Evolutionary conservation across 2,329 filamentous ascomycete species (phyloP).

Genomic region (Endoconidiophora polonica): DNA sequence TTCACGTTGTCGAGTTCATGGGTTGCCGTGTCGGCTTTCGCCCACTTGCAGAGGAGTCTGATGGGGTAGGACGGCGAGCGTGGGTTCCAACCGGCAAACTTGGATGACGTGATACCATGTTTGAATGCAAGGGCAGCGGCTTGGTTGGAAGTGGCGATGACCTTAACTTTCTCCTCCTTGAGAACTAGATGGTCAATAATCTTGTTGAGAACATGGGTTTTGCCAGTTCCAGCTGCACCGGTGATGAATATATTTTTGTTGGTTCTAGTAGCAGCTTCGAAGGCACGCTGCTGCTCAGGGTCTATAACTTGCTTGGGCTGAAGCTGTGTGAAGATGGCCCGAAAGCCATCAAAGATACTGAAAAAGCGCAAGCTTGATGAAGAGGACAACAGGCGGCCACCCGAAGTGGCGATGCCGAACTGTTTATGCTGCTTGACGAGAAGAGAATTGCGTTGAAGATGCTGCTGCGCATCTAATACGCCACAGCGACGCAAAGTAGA

Average conservation of each 20-base stretch:
- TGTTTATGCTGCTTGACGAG: too few species aligned
- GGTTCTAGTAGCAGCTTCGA: neutral
- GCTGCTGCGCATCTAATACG: too few species aligned
- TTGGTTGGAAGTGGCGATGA: neutral
- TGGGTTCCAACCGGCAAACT: neutral
- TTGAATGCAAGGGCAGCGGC: neutral
- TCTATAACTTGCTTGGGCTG: neutral
- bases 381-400: too few species aligned
- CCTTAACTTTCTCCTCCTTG: neutral
- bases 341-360: too few species aligned
- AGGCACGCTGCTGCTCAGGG: neutral
- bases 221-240: neutral
- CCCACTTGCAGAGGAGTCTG: neutral
- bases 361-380: too few species aligned
- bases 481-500: too few species aligned
- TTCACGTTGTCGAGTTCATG: neutral
- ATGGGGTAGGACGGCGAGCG: neutral
- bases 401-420: too few species aligned
- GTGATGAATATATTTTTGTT: neutral
- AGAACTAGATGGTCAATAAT: too few species aligned
- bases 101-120: neutral
- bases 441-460: too few species aligned
- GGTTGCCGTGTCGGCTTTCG: too few species aligned
- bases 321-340: neutral
- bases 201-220: neutral